Base-by-base conservation (phyloP, 805 yeast genomes). In the Spathaspora arborariae region DNA sequence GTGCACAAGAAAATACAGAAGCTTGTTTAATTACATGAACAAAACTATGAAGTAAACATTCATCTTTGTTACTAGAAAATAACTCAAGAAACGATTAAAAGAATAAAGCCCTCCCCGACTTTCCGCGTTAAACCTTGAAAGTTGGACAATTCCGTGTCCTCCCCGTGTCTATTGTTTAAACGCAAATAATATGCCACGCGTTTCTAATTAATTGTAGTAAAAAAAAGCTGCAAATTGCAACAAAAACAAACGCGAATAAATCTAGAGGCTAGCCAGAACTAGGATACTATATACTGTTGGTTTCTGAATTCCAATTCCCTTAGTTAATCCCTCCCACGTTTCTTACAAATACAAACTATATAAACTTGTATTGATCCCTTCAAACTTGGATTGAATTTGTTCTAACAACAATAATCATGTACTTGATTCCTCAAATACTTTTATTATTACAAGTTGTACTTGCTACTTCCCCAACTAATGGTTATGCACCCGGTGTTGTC, bases 401-500 rank as follows among this genome's bases (percentile, higher is more conserved):
- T 13, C 35, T 30, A 3, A 9, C 4, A 15, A 30, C 35, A 30
- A 30, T 10, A 9, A 30, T 30, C 35, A 30, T 30, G 35, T 30
- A 9, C 16, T 30, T 30, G n/a, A 30, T 30, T 30, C 35, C 35
- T 30, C 35, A 30, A 30, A 30, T 30, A 7, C 35, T 30, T 30
- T 30, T 30, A 13, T 19, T 27, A 24, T 20, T 38, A 42, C 18
- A n/a, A 22, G 36, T 43, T 37, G 38, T 35, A 24, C 36, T 41
- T 22, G 51, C 71, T 1, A 78, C 78, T 80, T 76, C 82, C 3
- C 84, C 84, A 2, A 72, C 80, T 0, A 72, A 76, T 47, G 68
- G 78, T 1, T 84, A 84, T 52, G 84, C 84, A 1, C 90, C 90
- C 1, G 84, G 79, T 0, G 60, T 63, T 10, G 77, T 82, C 5